phyloP scores from a whole-genome alignment of 345 rosid genomes.

The Eucalyptus curtisii region DNA sequence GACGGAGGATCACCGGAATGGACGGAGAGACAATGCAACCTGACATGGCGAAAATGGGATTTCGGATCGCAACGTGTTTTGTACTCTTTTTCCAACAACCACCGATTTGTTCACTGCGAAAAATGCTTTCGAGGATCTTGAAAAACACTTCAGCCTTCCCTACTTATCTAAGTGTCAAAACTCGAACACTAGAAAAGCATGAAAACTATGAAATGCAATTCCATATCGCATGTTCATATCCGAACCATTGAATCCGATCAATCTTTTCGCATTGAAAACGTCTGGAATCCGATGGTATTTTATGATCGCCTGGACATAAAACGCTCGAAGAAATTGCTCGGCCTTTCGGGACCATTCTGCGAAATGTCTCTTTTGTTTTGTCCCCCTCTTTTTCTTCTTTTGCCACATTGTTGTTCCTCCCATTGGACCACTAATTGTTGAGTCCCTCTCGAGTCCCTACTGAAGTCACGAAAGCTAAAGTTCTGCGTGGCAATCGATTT shows the following conservation, averaged over 20 bases:
- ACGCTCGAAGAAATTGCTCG: background rate
- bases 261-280: background rate
- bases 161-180: background rate
- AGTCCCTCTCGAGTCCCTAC: background rate
- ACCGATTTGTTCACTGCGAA: background rate
- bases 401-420: background rate
- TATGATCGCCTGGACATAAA: background rate
- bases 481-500: background rate
- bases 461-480: background rate
- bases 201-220: background rate
- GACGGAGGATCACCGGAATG: background rate
- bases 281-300: rapidly evolving
- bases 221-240: background rate
- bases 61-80: background rate
- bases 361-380: background rate
- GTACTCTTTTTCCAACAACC: background rate
- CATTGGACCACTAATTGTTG: no score
- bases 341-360: background rate
- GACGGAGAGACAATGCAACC: background rate
- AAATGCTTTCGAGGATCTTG: background rate
- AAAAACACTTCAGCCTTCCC: background rate
- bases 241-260: background rate
- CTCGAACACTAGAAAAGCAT: no score
- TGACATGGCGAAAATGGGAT: background rate
- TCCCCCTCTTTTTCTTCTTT: background rate